Evolutionary conservation across 1,284 basidiomycete species (phyloP).

Genomic region (Mycena sp.): DNA sequence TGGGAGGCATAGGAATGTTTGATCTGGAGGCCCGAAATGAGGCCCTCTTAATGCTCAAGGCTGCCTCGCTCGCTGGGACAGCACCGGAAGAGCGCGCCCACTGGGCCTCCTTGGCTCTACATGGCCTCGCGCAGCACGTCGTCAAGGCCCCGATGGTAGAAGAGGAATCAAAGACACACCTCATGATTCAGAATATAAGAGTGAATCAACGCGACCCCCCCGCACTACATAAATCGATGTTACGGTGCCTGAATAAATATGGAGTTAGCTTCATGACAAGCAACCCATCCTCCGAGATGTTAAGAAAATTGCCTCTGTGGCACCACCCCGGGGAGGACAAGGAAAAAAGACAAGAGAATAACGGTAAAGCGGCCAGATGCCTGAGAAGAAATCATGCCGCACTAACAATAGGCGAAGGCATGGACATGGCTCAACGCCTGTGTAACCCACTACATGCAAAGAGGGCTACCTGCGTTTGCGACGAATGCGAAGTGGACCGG

Average conservation of each 20-base stretch:
- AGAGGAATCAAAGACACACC: too few species aligned
- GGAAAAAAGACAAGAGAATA: background rate
- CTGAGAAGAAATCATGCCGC: background rate
- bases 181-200: too few species aligned
- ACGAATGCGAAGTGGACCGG: too few species aligned
- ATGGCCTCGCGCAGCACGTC: too few species aligned
- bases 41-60: conserved; percentile 36
- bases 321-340: background rate
- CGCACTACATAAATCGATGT: too few species aligned
- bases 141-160: too few species aligned
- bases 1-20: conserved; percentile 14
- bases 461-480: background rate
- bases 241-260: too few species aligned
- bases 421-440: background rate
- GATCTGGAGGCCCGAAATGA: conserved; percentile 29
- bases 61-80: background rate
- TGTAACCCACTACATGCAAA: background rate
- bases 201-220: too few species aligned
- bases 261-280: too few species aligned
- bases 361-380: background rate
- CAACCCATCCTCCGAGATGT: background rate
- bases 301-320: background rate
- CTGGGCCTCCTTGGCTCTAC: too few species aligned
- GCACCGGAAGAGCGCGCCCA: too few species aligned
- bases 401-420: background rate